These are phyloP conservation scores for Lignosus rhinocerotis DNA, from an alignment of 1,284 basidiomycete species.

Conservation along the genomic window DNA sequence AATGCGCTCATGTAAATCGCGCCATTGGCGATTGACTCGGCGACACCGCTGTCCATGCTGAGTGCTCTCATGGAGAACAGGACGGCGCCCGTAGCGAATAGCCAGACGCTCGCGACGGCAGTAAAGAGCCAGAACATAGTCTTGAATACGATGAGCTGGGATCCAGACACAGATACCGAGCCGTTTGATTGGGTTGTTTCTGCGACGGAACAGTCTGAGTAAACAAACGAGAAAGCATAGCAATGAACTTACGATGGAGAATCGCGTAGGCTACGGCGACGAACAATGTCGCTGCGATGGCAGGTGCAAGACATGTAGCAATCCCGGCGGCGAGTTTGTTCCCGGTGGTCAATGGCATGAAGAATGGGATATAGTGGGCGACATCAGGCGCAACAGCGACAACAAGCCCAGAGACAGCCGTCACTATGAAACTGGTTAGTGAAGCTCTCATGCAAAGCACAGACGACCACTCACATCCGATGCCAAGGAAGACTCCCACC, in stretches of 20 bases:
- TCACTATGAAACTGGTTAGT: conserved; percentile 46
- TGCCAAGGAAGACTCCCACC: conserved; percentile 52
- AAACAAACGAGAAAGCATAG: neutral
- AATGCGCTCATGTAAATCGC: conserved; percentile 69
- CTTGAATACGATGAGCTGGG: conserved; percentile 63
- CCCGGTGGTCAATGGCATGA: conserved; percentile 51
- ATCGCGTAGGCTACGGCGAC: conserved; percentile 52
- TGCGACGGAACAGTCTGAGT: conserved; percentile 24
- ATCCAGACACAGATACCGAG: conserved; percentile 61
- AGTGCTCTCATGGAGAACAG: conserved; percentile 67
- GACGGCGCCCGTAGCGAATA: conserved; percentile 65
- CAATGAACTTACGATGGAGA: conserved; percentile 53
- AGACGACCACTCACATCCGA: conserved; percentile 53
- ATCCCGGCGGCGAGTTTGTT: conserved; percentile 60
- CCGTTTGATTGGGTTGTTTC: conserved; percentile 53
- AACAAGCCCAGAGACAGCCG: conserved; percentile 67
- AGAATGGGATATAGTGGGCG: conserved; percentile 67
- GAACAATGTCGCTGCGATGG: conserved; percentile 59
- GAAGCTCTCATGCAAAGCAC: neutral
- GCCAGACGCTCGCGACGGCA: conserved; percentile 55
- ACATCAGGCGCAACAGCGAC: conserved; percentile 71
- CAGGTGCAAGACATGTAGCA: conserved; percentile 66
- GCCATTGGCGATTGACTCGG: conserved; percentile 63
- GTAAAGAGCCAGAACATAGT: conserved; percentile 67
- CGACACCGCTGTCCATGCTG: conserved; percentile 39